These are phyloP conservation scores for Pyrenophora graminea DNA, from an alignment of 2,329 filamentous ascomycete species.

Conservation along the genomic window DNA sequence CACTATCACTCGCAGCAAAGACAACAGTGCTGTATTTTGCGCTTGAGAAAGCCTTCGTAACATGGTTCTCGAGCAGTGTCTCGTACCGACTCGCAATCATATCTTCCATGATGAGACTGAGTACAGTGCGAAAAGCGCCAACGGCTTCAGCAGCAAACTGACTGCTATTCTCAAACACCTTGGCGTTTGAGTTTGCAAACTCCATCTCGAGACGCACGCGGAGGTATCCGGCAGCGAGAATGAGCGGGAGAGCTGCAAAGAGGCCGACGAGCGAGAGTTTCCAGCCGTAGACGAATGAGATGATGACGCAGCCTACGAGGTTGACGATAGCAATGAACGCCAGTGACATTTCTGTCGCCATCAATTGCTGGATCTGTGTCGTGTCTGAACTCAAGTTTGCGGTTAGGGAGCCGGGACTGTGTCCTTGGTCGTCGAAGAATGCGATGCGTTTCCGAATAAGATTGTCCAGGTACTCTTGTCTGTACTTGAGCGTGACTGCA, in stretches of 20 bases:
- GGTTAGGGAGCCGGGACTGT: constrained; percentile 65
- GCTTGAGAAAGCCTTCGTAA: constrained; percentile 62
- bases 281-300: constrained; percentile 76
- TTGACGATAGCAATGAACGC: constrained; percentile 68
- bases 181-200: constrained; percentile 70
- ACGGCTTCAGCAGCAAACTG: constrained; percentile 77
- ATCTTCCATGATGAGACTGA: constrained; percentile 70
- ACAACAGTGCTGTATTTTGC: constrained; percentile 66
- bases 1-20: constrained; percentile 71
- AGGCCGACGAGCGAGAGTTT: constrained; percentile 71
- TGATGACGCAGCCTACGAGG: constrained; percentile 65
- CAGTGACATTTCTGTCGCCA: constrained; percentile 63
- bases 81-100: constrained; percentile 66
- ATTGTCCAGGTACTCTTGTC: constrained; percentile 64
- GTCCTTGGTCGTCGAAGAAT: constrained; percentile 65
- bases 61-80: constrained; percentile 62
- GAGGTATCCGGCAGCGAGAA: constrained; percentile 55
- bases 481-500: constrained; percentile 57
- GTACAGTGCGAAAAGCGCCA: constrained; percentile 72
- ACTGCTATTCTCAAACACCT: constrained; percentile 71
- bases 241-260: constrained; percentile 61
- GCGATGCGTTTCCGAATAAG: constrained; percentile 63
- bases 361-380: constrained; percentile 64
- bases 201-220: constrained; percentile 64
- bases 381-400: constrained; percentile 62